Conservation (phyloP, 2,329 filamentous ascomycete genomes). For the Arachnopeziza araneosa region DNA sequence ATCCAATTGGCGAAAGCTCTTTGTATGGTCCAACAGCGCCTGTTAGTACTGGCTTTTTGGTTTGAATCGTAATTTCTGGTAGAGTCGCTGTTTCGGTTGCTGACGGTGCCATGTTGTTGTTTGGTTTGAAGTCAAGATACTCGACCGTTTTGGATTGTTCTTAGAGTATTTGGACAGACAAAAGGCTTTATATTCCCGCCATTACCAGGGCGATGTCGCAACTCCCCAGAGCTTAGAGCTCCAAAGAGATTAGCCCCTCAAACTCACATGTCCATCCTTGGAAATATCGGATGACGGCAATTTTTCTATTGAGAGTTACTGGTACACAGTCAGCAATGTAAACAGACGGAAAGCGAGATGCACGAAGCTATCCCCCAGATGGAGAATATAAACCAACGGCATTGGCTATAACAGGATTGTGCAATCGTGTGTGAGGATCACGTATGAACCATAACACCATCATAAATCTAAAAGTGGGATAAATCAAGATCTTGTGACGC, state of each 20-base stretch:
- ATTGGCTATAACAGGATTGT: neutral
- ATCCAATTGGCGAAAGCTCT: conserved; percentile 27
- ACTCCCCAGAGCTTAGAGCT: neutral
- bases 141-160: no score
- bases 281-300: neutral
- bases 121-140: neutral
- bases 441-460: neutral
- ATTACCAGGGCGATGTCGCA: conserved; percentile 1
- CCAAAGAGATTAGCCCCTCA: conserved; percentile 2
- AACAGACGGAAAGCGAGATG: neutral
- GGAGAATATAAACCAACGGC: neutral
- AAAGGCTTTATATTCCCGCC: neutral
- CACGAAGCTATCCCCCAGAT: neutral
- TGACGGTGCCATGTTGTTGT: conserved; percentile 25
- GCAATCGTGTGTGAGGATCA: neutral
- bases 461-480: neutral
- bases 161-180: no score
- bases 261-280: conserved; percentile 1
- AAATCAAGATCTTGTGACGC: neutral
- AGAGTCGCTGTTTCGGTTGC: conserved; percentile 24
- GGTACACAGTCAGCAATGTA: neutral
- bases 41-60: conserved; percentile 17
- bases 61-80: conserved; percentile 9
- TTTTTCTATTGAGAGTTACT: neutral
- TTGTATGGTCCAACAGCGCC: conserved; percentile 25